phyloP scores from a whole-genome alignment of 305 asterid species.

The Solanum hybrid region DNA sequence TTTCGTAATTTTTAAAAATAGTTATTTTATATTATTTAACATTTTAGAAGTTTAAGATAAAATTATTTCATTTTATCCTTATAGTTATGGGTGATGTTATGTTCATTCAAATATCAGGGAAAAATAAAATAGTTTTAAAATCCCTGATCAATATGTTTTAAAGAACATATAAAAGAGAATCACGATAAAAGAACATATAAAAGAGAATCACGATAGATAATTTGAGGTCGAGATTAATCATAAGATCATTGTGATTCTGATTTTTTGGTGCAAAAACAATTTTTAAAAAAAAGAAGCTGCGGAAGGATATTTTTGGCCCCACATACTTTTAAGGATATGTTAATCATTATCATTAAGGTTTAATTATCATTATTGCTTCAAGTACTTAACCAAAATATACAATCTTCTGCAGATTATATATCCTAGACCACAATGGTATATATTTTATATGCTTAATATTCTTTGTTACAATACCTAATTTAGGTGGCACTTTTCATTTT shows the following conservation, averaged over 20 bases:
- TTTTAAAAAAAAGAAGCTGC: conserved; percentile 1
- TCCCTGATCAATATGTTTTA: neutral
- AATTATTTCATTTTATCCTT: neutral
- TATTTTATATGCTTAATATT: neutral
- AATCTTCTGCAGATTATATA: neutral
- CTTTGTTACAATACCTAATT: neutral
- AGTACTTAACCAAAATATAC: neutral
- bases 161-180: neutral
- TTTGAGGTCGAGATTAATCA: neutral
- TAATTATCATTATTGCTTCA: neutral
- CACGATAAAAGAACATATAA: too few relatives aligned
- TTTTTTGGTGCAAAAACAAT: conserved; percentile 14
- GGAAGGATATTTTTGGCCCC: conserved; percentile 18
- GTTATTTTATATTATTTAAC: neutral
- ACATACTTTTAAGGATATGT: conserved; percentile 1
- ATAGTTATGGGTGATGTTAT: neutral
- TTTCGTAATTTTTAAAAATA: neutral
- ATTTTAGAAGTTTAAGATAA: neutral
- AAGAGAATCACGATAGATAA: too few relatives aligned
- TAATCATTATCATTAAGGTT: neutral
- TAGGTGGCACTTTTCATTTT: too few relatives aligned
- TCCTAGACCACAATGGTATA: neutral
- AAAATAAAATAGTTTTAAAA: neutral
- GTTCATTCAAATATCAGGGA: too few relatives aligned
- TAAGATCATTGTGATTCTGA: conserved; percentile 19